Base-by-base conservation (phyloP, 2,329 filamentous ascomycete species). In the Pestalotiopsis sp. region DNA sequence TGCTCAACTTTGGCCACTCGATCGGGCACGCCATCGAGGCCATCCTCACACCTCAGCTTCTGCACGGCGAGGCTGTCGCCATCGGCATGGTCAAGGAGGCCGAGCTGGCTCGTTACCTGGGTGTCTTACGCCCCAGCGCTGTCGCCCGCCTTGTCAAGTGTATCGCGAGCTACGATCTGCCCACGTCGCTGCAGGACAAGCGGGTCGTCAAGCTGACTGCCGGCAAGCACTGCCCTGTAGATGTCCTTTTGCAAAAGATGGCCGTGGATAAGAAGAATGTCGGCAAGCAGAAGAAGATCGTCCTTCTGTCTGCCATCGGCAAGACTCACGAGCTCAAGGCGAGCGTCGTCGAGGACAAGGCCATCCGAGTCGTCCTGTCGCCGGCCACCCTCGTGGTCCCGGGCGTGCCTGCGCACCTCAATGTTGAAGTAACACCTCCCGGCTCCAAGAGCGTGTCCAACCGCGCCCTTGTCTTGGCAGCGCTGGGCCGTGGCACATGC, bases 41-140 rank as follows among this genome's bases (percentile, higher is more conserved):
- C 36, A 94, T 99, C 61, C 86, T 98, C 57, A 97, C 97, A 0
- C 96, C 96, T 0, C 95, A 99, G 80, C 90, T 99, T 49, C 89
- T 99, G 6, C 96, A 99, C 77, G 96, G 96, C 70, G 96, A 99
- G 79, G 94, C 93, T 71, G 95, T 99, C 12, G 94, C 96, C 25
- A 97, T 99, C 74, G 96, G 96, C 31, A 99, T 99, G 96, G 93
- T 98, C 69, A 97, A 97, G 79, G 96, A 99, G 81, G 96, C 95
- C 12, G 96, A 98, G 80, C 84, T 99, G 67, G 94, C 96, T 27
- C 92, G 96, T 68, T 93, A 95, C 79, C 86, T 99, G 1, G 96
- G 96, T 56, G 87, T 97, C 20, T 84, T 99, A 38, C 91, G 92
- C 65, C 94, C 94, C 5, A 93, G 92, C 67, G 96, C 95, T 39